Evolutionary conservation across 345 rosid species (phyloP).

Genomic region (Murraya paniculata): DNA sequence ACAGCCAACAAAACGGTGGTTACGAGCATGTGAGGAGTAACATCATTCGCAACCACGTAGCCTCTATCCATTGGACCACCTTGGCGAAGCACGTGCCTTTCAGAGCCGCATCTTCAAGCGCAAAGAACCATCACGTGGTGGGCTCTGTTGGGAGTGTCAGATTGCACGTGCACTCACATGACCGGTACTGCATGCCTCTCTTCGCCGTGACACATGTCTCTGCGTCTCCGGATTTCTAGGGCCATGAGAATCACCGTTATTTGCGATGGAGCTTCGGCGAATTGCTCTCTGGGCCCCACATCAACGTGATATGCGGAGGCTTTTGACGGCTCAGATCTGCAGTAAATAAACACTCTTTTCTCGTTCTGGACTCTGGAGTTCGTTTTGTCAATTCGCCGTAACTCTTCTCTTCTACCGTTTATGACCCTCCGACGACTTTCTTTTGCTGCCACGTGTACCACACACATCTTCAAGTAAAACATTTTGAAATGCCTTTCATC

Average conservation of each 20-base stretch:
- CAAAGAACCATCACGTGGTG: constrained; percentile 41
- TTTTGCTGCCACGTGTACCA: background rate
- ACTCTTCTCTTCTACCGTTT: background rate
- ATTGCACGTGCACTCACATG: constrained; percentile 73
- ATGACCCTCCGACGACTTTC: no score
- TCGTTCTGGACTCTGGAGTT: constrained; percentile 4
- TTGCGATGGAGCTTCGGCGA: constrained; percentile 6
- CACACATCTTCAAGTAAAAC: no score
- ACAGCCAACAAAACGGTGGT: constrained; percentile 16
- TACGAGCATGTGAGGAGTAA: constrained; percentile 20
- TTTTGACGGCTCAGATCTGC: constrained; percentile 38
- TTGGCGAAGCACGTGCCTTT: constrained; percentile 24
- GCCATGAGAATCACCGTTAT: constrained; percentile 27
- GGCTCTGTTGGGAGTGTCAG: constrained; percentile 37
- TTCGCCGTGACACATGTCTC: constrained; percentile 23
- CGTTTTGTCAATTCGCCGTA: background rate
- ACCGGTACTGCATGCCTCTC: background rate
- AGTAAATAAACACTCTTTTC: constrained; percentile 11
- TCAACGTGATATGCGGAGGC: constrained; percentile 19
- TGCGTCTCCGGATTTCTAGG: constrained; percentile 22
- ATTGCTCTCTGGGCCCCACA: background rate
- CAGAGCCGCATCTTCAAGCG: background rate
- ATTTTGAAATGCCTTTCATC: no score
- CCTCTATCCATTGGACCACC: constrained; percentile 7
- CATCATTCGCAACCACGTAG: constrained; percentile 25